These are phyloP conservation scores for Psilocybe cubensis DNA, from an alignment of 768 basidiomycete species.

Conservation along the genomic window DNA sequence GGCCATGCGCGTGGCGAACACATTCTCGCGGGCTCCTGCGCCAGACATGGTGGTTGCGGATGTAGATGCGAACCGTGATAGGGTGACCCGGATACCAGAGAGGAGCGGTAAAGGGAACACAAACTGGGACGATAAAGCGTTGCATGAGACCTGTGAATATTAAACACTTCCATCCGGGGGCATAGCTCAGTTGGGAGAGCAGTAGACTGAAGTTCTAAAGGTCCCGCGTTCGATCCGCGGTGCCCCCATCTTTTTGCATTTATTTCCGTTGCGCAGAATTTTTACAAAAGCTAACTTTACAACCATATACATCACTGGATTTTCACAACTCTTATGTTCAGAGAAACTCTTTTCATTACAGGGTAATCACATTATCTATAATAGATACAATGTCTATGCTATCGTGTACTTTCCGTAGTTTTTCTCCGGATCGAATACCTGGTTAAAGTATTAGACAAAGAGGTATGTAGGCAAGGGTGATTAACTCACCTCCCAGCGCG, in stretches of 20 bases:
- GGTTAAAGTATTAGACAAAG: background rate
- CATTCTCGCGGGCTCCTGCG: slow-evolving; percentile 85
- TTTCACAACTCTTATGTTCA: too few species aligned
- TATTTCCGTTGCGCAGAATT: background rate
- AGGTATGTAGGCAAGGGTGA: background rate
- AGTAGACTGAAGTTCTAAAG: slow-evolving; percentile 19
- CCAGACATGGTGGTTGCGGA: slow-evolving; percentile 70
- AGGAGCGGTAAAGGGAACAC: background rate
- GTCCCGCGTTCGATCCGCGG: slow-evolving; percentile 18
- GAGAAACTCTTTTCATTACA: too few species aligned
- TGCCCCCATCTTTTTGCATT: slow-evolving; percentile 9
- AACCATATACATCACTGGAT: too few species aligned
- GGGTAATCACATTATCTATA: background rate
- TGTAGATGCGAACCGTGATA: background rate
- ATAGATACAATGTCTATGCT: slow-evolving; percentile 20
- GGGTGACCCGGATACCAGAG: background rate
- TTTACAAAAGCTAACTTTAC: too few species aligned
- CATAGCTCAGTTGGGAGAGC: slow-evolving; percentile 19
- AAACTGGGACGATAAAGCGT: background rate
- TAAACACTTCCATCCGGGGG: background rate
- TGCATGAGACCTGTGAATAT: background rate
- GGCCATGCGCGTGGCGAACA: slow-evolving; percentile 98
- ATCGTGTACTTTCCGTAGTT: slow-evolving; percentile 93
- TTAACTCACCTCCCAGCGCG: slow-evolving; percentile 92
- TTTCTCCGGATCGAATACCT: slow-evolving; percentile 95